Conservation (phyloP, 2,329 filamentous ascomycete genomes). For the Trichophyton mentagrophytes region DNA sequence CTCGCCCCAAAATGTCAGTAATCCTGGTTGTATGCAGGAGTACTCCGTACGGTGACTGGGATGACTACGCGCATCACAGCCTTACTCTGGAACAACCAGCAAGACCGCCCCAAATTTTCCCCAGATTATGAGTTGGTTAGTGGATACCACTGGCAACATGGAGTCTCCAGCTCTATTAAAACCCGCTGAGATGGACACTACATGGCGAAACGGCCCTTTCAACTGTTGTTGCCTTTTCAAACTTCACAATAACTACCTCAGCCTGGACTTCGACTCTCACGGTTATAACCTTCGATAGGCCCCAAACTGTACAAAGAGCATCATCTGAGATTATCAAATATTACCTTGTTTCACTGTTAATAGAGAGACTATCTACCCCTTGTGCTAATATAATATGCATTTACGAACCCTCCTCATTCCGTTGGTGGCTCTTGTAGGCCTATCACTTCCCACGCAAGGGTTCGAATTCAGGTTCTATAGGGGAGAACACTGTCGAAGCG, state of each 20-base stretch:
- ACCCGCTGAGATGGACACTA: not conserved
- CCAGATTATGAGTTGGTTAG: not conserved
- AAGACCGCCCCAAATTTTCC: not conserved
- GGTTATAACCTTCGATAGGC: not conserved
- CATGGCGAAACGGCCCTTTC: not conserved
- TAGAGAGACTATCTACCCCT: not conserved
- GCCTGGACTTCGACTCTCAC: not conserved
- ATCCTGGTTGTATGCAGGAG: not conserved
- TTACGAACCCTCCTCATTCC: not conserved
- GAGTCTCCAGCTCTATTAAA: not conserved
- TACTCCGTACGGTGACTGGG: not conserved
- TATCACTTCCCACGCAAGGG: not conserved
- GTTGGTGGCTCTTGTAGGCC: not conserved
- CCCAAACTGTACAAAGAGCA: not conserved
- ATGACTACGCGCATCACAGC: not conserved
- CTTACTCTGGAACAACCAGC: not conserved
- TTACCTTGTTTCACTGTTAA: not conserved
- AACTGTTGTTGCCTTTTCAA: not conserved
- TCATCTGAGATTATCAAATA: not conserved
- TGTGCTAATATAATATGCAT: not conserved
- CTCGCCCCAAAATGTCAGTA: no score
- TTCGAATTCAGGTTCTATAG: not conserved
- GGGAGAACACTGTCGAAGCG: not conserved
- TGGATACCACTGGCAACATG: not conserved
- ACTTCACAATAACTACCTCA: not conserved